Evolutionary conservation across 2,329 filamentous ascomycete species (phyloP).

Genomic region (Alternaria novae-zelandiae): DNA sequence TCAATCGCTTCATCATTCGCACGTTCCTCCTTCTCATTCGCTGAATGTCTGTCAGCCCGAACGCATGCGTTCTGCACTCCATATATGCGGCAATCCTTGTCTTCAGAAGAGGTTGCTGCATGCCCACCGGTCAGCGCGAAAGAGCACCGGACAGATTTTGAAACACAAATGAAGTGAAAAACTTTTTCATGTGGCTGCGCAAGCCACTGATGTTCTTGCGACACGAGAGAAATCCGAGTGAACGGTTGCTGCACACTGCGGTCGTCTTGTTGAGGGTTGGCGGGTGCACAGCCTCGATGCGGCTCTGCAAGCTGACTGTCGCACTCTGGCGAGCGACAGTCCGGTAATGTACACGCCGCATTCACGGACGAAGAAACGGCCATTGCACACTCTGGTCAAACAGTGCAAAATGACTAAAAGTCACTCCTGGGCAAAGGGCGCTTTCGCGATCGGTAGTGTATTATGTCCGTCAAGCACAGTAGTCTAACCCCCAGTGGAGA

Average conservation of each 20-base stretch:
- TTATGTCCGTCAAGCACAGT: too few relatives aligned
- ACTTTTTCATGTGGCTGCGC: background rate
- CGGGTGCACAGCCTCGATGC: background rate
- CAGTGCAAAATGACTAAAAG: too few relatives aligned
- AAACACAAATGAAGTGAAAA: background rate
- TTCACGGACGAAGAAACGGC: background rate
- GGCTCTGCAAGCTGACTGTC: background rate
- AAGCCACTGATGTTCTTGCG: background rate
- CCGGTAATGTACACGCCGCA: background rate
- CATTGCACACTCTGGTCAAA: too few relatives aligned
- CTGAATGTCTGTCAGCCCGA: background rate
- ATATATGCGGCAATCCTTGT: background rate
- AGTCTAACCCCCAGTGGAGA: too few relatives aligned
- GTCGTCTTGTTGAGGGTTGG: background rate
- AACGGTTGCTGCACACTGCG: background rate
- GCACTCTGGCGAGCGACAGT: background rate
- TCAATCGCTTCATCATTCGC: background rate
- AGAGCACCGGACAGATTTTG: background rate
- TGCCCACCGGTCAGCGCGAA: background rate
- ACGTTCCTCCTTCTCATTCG: background rate
- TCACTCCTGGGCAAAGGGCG: background rate
- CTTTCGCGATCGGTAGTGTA: background rate
- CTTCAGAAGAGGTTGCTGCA: background rate
- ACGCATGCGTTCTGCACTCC: background rate
- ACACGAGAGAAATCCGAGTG: background rate